Evolutionary conservation across 306 rosid species (phyloP), one percentile per base, ranked within the genome.

Genomic region (Cucurbita ficifolia): DNA sequence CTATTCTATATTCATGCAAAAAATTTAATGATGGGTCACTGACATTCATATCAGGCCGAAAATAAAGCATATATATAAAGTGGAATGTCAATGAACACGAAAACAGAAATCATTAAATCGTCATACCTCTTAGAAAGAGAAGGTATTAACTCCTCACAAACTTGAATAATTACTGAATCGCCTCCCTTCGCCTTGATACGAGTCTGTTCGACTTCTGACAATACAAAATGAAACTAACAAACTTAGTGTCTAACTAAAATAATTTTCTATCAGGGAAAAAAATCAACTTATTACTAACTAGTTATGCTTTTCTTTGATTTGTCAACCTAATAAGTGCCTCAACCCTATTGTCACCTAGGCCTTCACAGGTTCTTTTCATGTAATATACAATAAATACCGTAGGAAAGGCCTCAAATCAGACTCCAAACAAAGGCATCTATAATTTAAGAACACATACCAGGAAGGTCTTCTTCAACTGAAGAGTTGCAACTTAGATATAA

Each of bases 41-140:
- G 18, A 22, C 49, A 62, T 13, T 65, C 18, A 46, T 22, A 46
- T 50, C 9, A 7, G 7, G 22, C 56, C 3, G 3, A 68, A 45
- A 16, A 42, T 40, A 64, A 64, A 64, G 2, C 19, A 46, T 68
- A 24, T 68, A 24, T 22, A 13, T 36, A 71, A 5, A 50, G 55
- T 19, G 12, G 19, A 3, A 72, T 43, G 39, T 21, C 24, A 29
- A 50, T 0, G 33, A 29, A 29, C 33, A 42, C 38, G 33, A 21
- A 73, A 43, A 10, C 42, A 43, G 10, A 59, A 52, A 53, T 43
- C 59, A 61, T 16, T 70, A 76, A 78, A 72, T 58, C 79, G 48
- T 58, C 79, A 57, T 86, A 93, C 97, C 95, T 88, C 54, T 85
- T 64, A 36, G 96, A 79, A 76, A 88, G 78, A 62, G 86, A 78